Percentiles rank a stretch among this genome's conserved stretches.
Conservation (phyloP, 1,284 basidiomycete species). For the Cystobasidiaceae sp. region DNA sequence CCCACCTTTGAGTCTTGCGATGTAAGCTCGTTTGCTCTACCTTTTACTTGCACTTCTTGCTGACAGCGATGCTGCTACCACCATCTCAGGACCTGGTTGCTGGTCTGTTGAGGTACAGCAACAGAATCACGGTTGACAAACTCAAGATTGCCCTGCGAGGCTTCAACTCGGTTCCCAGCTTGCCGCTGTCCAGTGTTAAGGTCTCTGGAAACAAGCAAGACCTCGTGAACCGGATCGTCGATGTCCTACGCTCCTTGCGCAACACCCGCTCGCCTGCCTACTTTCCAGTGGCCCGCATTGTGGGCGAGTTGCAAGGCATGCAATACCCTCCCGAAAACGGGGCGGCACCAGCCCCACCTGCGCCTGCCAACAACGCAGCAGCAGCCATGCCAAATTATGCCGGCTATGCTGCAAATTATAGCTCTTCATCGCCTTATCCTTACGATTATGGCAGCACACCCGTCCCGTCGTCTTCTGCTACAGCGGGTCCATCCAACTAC, state of each 20-base stretch:
- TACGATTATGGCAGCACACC: not conserved
- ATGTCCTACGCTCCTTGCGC: conserved; percentile 5
- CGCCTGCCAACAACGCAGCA: not conserved
- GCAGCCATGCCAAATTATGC: not conserved
- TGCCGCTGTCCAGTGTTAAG: not conserved
- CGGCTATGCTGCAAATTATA: not conserved
- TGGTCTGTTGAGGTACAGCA: conserved; percentile 1
- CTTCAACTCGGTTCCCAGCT: not conserved
- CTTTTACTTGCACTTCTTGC: not conserved
- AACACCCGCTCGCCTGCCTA: not conserved
- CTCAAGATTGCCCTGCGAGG: conserved; percentile 21
- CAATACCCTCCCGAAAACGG: no score
- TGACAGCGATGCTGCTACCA: not conserved
- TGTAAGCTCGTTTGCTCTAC: not conserved
- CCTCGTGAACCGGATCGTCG: conserved; percentile 4
- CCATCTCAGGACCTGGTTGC: conserved; percentile 19
- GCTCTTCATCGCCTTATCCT: not conserved
- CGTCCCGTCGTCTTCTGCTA: not conserved
- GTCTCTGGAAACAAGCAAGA: conserved; percentile 11
- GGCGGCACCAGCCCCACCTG: not conserved
- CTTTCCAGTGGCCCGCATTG: conserved; percentile 2
- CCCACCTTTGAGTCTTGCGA: not conserved
- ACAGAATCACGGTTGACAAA: conserved; percentile 15
- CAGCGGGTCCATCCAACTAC: not conserved
- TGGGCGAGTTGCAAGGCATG: conserved; percentile 16